These are phyloP conservation scores for Cystobasidium tubakii DNA, from an alignment of 768 basidiomycete genomes.

Conservation along the genomic window DNA sequence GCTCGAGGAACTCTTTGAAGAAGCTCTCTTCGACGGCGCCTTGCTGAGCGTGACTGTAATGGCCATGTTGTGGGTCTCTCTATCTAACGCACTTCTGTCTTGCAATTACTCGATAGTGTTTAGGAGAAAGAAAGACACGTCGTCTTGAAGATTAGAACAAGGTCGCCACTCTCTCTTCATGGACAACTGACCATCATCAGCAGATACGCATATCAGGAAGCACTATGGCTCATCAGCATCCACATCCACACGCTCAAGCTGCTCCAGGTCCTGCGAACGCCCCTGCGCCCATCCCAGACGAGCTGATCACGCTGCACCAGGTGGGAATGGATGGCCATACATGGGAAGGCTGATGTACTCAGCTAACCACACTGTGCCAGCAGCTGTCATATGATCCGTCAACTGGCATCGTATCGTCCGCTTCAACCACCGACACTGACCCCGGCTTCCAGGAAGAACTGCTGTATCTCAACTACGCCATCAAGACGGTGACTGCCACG, in stretches of 20 bases:
- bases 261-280: slow-evolving; percentile 12
- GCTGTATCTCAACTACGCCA: slow-evolving; percentile 10
- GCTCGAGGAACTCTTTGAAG: not conserved
- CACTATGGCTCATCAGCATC: slow-evolving; percentile 28
- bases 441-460: not conserved
- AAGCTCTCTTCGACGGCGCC: not conserved
- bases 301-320: slow-evolving; percentile 44
- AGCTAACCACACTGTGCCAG: not conserved
- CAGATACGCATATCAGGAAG: not conserved
- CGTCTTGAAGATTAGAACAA: not conserved
- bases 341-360: not conserved
- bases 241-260: slow-evolving; percentile 26
- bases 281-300: slow-evolving; percentile 58
- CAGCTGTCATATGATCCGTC: slow-evolving; percentile 23
- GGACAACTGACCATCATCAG: not conserved
- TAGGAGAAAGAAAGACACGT: not conserved
- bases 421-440: not conserved
- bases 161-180: not conserved
- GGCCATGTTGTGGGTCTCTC: too few species aligned
- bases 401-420: not conserved
- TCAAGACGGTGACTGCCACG: not conserved
- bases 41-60: not conserved
- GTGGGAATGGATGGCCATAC: not conserved
- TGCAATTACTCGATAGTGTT: too few species aligned
- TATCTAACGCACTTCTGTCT: too few species aligned